phyloP scores from a whole-genome alignment of 805 yeast species.

The Zygoascus ofunaensis region DNA sequence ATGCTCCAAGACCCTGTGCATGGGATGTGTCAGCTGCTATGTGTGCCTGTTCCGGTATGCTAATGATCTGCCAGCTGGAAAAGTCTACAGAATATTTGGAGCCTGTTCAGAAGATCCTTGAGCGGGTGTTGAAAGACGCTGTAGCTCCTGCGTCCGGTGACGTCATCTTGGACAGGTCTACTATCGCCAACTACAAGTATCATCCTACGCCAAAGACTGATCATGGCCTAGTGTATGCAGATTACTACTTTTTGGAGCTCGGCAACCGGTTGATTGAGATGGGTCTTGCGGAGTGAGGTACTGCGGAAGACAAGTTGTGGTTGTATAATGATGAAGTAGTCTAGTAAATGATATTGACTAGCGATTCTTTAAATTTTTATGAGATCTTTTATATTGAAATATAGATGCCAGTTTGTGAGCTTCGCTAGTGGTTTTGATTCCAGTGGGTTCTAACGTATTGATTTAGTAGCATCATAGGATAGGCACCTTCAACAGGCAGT shows the following conservation, averaged over 20 bases:
- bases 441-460: too few relatives aligned
- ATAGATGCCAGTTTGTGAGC: too few relatives aligned
- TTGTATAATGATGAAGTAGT: too few relatives aligned
- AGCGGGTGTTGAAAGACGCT: slow-evolving; percentile 14
- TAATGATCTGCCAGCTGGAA: slow-evolving; percentile 19
- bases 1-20: slow-evolving; percentile 20
- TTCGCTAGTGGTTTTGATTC: too few relatives aligned
- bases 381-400: too few relatives aligned
- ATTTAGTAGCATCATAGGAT: too few relatives aligned
- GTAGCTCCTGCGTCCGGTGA: slow-evolving; percentile 19
- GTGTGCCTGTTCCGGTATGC: slow-evolving; percentile 26
- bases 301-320: too few relatives aligned
- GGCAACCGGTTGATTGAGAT: slow-evolving; percentile 27
- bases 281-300: slow-evolving; percentile 11
- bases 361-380: too few relatives aligned
- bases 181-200: slow-evolving; percentile 24
- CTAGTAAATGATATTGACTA: too few relatives aligned
- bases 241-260: slow-evolving; percentile 25
- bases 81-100: slow-evolving; percentile 15
- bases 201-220: slow-evolving; percentile 14
- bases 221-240: slow-evolving; percentile 29
- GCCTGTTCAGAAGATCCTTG: slow-evolving; percentile 17
- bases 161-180: slow-evolving; percentile 22
- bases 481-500: too few relatives aligned
- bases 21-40: slow-evolving; percentile 27